Percentiles rank a stretch among this genome's conserved stretches.
phyloP scores from a whole-genome alignment of 768 basidiomycete genomes.

The Amanita rubescens region DNA sequence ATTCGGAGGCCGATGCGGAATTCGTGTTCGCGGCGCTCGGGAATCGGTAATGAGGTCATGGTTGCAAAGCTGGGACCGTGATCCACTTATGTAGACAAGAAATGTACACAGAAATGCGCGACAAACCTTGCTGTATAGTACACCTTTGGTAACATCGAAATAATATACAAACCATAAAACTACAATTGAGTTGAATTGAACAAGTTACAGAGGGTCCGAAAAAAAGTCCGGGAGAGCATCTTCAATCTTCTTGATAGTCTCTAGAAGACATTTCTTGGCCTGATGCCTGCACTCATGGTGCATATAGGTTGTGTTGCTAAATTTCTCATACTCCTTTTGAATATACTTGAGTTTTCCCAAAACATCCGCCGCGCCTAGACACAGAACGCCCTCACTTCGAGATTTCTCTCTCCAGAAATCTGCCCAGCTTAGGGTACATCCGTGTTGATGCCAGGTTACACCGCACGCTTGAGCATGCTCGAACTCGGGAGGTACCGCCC shows the following conservation, averaged over 20 bases:
- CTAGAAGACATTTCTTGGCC: conserved; percentile 50
- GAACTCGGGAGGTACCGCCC: conserved; percentile 48
- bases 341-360: conserved; percentile 56
- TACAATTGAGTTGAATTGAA: neutral
- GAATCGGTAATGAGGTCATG: neutral
- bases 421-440: conserved; percentile 65
- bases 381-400: conserved; percentile 50
- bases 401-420: conserved; percentile 80
- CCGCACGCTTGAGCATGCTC: conserved; percentile 58
- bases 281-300: conserved; percentile 62
- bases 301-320: conserved; percentile 73
- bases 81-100: too few species aligned
- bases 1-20: conserved; percentile 6
- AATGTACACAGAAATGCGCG: too few species aligned
- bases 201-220: conserved; percentile 12
- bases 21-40: neutral
- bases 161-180: too few species aligned
- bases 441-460: conserved; percentile 66
- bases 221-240: conserved; percentile 62
- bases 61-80: too few species aligned
- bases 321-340: conserved; percentile 60
- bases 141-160: neutral
- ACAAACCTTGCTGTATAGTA: neutral
- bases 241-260: conserved; percentile 48
- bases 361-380: conserved; percentile 57